These are phyloP conservation scores for Tetrastigma voinierianum DNA, from an alignment of 164 flowering plant genomes.

Conservation along the genomic window DNA sequence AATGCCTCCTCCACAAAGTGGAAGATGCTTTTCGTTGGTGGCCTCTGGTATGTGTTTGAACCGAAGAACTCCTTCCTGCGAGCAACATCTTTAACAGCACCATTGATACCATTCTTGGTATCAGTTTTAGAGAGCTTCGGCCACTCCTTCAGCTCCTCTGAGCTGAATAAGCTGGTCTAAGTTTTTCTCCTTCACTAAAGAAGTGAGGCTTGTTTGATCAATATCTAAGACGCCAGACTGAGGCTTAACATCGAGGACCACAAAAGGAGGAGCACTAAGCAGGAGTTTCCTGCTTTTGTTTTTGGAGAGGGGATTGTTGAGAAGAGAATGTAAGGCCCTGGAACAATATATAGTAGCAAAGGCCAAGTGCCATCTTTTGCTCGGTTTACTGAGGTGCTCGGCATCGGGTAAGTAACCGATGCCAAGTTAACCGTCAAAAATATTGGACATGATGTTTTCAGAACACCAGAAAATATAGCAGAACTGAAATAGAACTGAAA, in stretches of 20 bases:
- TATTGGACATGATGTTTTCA: background rate
- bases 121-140: constrained; percentile 19
- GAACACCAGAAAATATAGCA: too few species aligned
- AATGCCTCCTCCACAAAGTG: constrained; percentile 40
- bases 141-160: constrained; percentile 29
- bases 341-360: constrained; percentile 12
- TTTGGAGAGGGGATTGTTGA: background rate
- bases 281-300: too few species aligned
- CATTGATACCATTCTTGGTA: constrained; percentile 20
- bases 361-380: constrained; percentile 8
- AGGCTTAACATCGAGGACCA: background rate
- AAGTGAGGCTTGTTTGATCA: constrained; percentile 18
- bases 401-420: background rate
- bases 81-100: constrained; percentile 18
- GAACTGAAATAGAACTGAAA: too few species aligned
- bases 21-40: constrained; percentile 30
- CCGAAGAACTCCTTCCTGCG: constrained; percentile 28
- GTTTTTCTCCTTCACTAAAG: constrained; percentile 33
- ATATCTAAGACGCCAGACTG: constrained; percentile 3
- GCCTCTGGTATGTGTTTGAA: constrained; percentile 31
- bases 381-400: background rate
- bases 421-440: background rate
- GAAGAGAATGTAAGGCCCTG: constrained; percentile 3
- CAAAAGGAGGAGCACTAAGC: too few species aligned
- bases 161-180: constrained; percentile 12